A percentile compares a stretch with the other conserved stretches of the same genome.
These are phyloP conservation scores for Cyclanthera cordifolia DNA, from an alignment of 306 rosid genomes.

Conservation along the genomic window DNA sequence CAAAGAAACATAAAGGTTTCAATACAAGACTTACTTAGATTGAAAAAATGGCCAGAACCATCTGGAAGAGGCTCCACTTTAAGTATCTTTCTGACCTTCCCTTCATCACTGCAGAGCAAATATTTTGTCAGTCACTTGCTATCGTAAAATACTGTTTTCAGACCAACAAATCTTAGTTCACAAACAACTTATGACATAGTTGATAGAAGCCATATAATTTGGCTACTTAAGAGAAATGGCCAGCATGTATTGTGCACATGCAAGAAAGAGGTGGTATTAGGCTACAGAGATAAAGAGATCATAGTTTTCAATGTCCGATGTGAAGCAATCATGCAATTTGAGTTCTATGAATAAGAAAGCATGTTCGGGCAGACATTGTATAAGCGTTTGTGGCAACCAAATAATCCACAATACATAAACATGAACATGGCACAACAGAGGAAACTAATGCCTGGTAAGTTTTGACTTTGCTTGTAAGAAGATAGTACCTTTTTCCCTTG, in stretches of 20 bases:
- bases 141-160: neutral
- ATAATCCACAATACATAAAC: neutral
- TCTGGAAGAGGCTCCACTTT: constrained; percentile 91
- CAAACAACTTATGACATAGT: neutral
- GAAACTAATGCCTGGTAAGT: neutral
- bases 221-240: neutral
- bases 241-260: neutral
- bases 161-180: neutral
- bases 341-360: neutral
- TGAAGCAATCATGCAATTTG: neutral
- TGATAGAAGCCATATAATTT: neutral
- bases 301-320: neutral
- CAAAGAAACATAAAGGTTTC: constrained; percentile 11
- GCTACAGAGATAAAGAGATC: neutral
- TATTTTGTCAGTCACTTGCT: neutral
- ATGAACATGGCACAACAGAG: neutral
- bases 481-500: constrained; percentile 57
- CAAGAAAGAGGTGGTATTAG: neutral
- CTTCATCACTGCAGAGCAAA: constrained; percentile 71
- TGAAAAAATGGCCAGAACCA: constrained; percentile 85
- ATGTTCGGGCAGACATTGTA: neutral
- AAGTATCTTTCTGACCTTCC: constrained; percentile 73
- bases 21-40: constrained; percentile 57
- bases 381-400: neutral
- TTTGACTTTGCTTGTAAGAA: neutral